These are phyloP conservation scores for Teratosphaeria pseudoeucalypti DNA, from an alignment of 2,329 filamentous ascomycete genomes.

Conservation along the genomic window DNA sequence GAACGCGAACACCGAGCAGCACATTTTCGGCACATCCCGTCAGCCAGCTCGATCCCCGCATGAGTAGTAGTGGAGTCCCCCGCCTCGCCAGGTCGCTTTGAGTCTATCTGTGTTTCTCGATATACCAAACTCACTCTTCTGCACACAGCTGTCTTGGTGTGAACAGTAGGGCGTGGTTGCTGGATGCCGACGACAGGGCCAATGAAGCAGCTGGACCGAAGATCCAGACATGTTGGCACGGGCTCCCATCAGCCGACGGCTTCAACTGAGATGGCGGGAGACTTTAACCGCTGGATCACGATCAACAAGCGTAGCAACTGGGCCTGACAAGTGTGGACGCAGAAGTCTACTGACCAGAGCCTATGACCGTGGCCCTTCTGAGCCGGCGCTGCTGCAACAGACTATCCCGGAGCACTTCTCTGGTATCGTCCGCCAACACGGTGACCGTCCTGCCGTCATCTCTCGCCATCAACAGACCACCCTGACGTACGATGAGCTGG, in stretches of 20 bases:
- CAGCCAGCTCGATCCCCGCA: neutral
- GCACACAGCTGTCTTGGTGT: neutral
- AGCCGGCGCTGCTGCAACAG: constrained; percentile 57
- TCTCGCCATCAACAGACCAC: constrained; percentile 51
- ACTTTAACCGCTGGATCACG: neutral
- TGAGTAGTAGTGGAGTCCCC: neutral
- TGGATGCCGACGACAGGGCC: neutral
- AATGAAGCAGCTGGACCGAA: constrained; percentile 7
- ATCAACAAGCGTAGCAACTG: neutral
- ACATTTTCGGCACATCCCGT: neutral
- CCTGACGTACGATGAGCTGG: constrained; percentile 66
- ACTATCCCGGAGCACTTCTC: constrained; percentile 67
- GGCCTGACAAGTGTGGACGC: neutral
- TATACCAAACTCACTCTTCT: neutral
- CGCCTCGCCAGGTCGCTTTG: neutral
- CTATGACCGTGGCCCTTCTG: constrained; percentile 20
- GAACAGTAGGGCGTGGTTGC: neutral
- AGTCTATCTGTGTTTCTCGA: neutral
- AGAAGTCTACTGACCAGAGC: constrained; percentile 18
- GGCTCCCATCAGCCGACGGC: constrained; percentile 13
- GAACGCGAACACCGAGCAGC: neutral
- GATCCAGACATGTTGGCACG: constrained; percentile 11
- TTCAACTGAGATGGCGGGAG: neutral
- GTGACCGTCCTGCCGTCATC: constrained; percentile 54
- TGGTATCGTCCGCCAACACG: constrained; percentile 51